Evolutionary conservation across 2,329 filamentous ascomycete genomes (phyloP).

Genomic region (Fusarium transvaalense): DNA sequence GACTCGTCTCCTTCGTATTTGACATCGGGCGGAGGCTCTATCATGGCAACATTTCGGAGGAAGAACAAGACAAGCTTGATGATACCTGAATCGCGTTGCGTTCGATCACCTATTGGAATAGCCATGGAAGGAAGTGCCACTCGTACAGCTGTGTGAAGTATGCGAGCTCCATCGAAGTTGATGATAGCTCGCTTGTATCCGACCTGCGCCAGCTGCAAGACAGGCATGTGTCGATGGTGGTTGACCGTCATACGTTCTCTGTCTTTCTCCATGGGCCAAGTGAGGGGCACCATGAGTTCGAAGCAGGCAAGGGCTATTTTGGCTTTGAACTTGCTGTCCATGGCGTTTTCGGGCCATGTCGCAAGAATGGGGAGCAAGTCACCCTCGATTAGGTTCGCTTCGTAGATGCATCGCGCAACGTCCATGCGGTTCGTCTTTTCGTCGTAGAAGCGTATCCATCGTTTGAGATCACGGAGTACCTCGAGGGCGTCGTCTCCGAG

Average conservation of each 20-base stretch:
- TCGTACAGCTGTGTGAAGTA: conserved; percentile 84
- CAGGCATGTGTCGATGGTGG: conserved; percentile 90
- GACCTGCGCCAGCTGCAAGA: conserved; percentile 87
- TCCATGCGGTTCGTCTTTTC: conserved; percentile 94
- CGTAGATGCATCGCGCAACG: conserved; percentile 90
- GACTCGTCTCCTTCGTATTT: conserved; percentile 89
- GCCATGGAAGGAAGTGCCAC: conserved; percentile 90
- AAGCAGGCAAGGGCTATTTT: conserved; percentile 87
- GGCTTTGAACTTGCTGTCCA: conserved; percentile 79
- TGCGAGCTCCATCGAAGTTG: conserved; percentile 80
- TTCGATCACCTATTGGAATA: conserved; percentile 78
- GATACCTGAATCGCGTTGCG: conserved; percentile 86
- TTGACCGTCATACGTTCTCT: conserved; percentile 88
- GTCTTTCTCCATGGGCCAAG: conserved; percentile 90
- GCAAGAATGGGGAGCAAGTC: conserved; percentile 92
- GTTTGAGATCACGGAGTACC: conserved; percentile 91
- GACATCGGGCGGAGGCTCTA: conserved; percentile 78
- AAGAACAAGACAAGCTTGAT: conserved; percentile 93
- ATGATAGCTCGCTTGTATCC: conserved; percentile 91
- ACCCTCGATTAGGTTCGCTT: conserved; percentile 90
- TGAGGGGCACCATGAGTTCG: conserved; percentile 91
- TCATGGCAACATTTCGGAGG: conserved; percentile 88
- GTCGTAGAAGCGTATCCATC: conserved; percentile 95
- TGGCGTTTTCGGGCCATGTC: conserved; percentile 79
- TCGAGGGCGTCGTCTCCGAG: conserved; percentile 94